Base-by-base conservation (phyloP, 306 rosid genomes). In the Cyamopsis tetragonoloba region DNA sequence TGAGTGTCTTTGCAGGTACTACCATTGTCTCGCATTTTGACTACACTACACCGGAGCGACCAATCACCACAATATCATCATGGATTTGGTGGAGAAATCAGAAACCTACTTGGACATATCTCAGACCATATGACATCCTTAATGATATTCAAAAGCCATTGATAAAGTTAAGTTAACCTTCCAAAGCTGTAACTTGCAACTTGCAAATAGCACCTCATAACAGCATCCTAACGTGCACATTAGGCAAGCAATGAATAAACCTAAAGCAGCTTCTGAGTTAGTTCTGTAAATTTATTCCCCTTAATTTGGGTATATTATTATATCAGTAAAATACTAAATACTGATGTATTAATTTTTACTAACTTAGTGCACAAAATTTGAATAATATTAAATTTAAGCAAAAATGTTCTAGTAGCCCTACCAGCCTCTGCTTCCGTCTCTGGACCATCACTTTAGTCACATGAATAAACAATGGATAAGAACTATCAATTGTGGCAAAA, bases 211-310 rank as follows among this genome's bases (percentile, higher is more conserved):
- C 38, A 62, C 23, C 7, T 62, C 6, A 13, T 62, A 53, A 62
- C 14, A 41, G 68, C 68, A 41, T 26, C 55, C 54, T 41, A 26
- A 42, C 55, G 69, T 62, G 69, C 39, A 62, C 27, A 42, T 62
- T 43, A 62, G 41, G 69, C 69, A 24, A 62, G 24, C 41, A 26
- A 8, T 62, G 27, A 62, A 26, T 26, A 42, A 41, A 61, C 32
- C 28, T 26, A 42, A 41, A 61, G 19, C 28, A 60, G 12, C 34
- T 37, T 38, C 67, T 17, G 10, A 62, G 54, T 41, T 62, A 13
- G 51, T 41, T 24, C 53, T 30, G 0, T 14, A 30, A 6, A 13
- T 14, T 30, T 3, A 28, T 3, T 13, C 1, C 26, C 58, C 11
- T 4, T 24, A 23, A 11, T 50, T 23, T 22, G 4, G 5, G 8